Conservation (phyloP, 495 filamentous ascomycete genomes). For the Umbilicaria muhlenbergii region DNA sequence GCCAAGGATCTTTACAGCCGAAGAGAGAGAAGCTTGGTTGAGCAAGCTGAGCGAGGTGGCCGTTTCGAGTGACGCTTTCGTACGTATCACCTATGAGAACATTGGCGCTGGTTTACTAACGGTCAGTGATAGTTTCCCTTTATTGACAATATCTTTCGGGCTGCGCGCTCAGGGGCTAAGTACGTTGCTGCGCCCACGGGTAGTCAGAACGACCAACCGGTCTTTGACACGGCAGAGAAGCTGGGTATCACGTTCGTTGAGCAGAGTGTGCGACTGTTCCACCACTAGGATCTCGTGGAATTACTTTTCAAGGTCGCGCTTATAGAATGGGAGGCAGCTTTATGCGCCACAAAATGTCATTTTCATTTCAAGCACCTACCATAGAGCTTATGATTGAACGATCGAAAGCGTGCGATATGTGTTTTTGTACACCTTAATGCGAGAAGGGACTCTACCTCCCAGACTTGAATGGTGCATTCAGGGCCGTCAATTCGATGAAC, state of each 20-base stretch:
- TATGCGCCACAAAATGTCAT: no score
- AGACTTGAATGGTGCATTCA: no score
- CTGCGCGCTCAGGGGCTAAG: slow-evolving; percentile 74
- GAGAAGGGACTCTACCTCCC: no score
- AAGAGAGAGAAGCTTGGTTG: slow-evolving; percentile 77
- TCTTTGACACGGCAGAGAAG: slow-evolving; percentile 87
- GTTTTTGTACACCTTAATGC: no score
- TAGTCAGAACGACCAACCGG: slow-evolving; percentile 80
- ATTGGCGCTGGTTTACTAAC: slow-evolving; percentile 5
- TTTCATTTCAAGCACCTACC: no score
- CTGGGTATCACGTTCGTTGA: slow-evolving; percentile 83
- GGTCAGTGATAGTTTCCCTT: slow-evolving; percentile 64
- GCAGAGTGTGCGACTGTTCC: slow-evolving; percentile 76
- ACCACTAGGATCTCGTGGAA: slow-evolving; percentile 41
- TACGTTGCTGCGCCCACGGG: slow-evolving; percentile 88
- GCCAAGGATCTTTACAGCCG: slow-evolving; percentile 63
- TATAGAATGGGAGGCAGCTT: no score
- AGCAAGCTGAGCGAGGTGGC: slow-evolving; percentile 65
- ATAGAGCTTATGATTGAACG: no score
- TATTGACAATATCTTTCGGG: slow-evolving; percentile 91
- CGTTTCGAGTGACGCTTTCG: slow-evolving; percentile 87
- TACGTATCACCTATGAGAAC: slow-evolving; percentile 31
- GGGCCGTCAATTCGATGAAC: no score
- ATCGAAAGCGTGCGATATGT: no score
- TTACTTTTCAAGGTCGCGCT: no score